phyloP scores from a whole-genome alignment of 2,329 filamentous ascomycete genomes.

The Sphaerostilbella broomeana region DNA sequence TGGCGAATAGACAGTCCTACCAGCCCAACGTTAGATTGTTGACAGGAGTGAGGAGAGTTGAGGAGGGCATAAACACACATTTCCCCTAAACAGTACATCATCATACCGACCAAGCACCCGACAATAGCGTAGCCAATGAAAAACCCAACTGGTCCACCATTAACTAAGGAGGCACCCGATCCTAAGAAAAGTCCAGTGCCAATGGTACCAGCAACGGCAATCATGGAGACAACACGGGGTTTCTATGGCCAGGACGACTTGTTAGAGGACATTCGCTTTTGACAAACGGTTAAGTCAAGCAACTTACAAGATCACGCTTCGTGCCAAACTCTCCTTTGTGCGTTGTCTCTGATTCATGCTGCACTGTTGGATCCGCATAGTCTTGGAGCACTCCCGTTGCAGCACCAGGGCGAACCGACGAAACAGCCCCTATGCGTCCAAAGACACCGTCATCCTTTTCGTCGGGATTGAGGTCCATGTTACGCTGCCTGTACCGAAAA shows the following conservation, averaged over 20 bases:
- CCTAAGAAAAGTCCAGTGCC: constrained; percentile 26
- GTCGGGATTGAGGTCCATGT: too few species aligned
- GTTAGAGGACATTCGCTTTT: background rate
- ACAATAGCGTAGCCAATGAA: constrained; percentile 15
- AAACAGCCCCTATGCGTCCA: constrained; percentile 5
- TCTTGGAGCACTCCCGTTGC: constrained; percentile 2
- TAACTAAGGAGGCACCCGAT: constrained; percentile 14
- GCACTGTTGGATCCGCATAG: constrained; percentile 8
- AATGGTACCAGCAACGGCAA: constrained; percentile 36
- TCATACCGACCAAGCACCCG: constrained; percentile 15
- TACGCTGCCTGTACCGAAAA: too few species aligned
- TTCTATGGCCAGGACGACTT: constrained; percentile 6
- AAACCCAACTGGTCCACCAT: constrained; percentile 14
- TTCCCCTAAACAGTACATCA: constrained; percentile 16
- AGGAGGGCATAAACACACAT: constrained; percentile 12
- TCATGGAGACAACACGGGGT: constrained; percentile 25
- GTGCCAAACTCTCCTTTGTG: constrained; percentile 15
- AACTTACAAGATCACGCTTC: constrained; percentile 13
- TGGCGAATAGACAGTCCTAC: constrained; percentile 18
- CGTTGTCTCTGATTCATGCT: constrained; percentile 12
- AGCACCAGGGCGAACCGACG: constrained; percentile 6
- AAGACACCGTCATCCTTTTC: constrained; percentile 10
- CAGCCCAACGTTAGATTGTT: background rate
- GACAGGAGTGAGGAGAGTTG: background rate
- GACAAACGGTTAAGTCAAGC: background rate